Percentiles rank a stretch among this genome's conserved stretches.
These are phyloP conservation scores for Boletus sp. DNA, from an alignment of 768 basidiomycete genomes.

Conservation along the genomic window DNA sequence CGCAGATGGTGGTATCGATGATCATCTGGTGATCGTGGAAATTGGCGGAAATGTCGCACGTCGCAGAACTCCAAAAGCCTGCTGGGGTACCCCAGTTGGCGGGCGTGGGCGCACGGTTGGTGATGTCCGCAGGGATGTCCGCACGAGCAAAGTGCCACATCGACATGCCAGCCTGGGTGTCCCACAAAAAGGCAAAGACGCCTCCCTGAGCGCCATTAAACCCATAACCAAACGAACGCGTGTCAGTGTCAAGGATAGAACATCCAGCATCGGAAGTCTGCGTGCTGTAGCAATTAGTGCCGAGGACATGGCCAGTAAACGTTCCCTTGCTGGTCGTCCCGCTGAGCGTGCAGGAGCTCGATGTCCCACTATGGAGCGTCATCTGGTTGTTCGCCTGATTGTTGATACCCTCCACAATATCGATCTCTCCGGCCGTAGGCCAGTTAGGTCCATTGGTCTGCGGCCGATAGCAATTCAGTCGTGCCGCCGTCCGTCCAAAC, in stretches of 20 bases:
- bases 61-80: constrained; percentile 47
- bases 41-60: constrained; percentile 47
- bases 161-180: constrained; percentile 44
- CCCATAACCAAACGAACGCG: constrained; percentile 39
- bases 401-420: constrained; percentile 74
- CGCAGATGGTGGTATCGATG: constrained; percentile 35
- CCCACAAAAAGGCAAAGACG: constrained; percentile 57
- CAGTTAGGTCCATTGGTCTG: constrained; percentile 51
- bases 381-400: constrained; percentile 55
- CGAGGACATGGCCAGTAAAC: constrained; percentile 26
- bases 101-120: constrained; percentile 41
- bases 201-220: constrained; percentile 43
- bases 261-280: constrained; percentile 47
- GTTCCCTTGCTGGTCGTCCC: constrained; percentile 16
- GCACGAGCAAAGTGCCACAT: constrained; percentile 54
- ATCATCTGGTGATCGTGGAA: constrained; percentile 52
- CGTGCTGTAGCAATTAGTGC: constrained; percentile 40
- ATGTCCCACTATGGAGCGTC: constrained; percentile 58
- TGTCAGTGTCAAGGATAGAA: constrained; percentile 40
- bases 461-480: background rate
- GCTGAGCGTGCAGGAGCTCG: constrained; percentile 31
- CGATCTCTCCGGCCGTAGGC: constrained; percentile 62
- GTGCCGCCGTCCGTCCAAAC: background rate
- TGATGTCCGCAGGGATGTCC: constrained; percentile 52
- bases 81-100: constrained; percentile 49